These are phyloP conservation scores for Magnolia changhungtana DNA, from an alignment of 164 flowering plant species.

Conservation along the genomic window DNA sequence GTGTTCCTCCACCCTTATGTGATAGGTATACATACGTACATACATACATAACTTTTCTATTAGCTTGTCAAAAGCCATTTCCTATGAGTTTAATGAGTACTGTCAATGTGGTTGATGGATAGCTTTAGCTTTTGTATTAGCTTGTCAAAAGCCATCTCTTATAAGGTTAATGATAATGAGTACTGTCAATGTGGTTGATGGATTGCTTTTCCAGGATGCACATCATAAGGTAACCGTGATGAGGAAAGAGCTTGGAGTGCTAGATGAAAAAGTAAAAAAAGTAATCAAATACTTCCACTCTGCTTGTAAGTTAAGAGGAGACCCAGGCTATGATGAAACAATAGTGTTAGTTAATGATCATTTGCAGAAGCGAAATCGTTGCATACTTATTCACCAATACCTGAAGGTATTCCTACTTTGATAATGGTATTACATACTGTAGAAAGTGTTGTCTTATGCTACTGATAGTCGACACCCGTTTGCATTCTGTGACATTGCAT, in stretches of 20 bases:
- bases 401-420: constrained; percentile 49
- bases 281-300: constrained; percentile 36
- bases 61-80: neutral
- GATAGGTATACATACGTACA: no score
- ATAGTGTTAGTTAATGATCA: constrained; percentile 36
- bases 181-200: neutral
- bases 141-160: neutral
- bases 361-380: constrained; percentile 39
- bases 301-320: constrained; percentile 45
- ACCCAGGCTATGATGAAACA: constrained; percentile 34
- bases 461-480: constrained; percentile 12
- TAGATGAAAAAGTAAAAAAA: constrained; percentile 41
- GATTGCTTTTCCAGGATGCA: constrained; percentile 31
- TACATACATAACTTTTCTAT: neutral
- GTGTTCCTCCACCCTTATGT: no score
- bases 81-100: neutral
- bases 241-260: constrained; percentile 46
- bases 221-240: constrained; percentile 29
- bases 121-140: neutral
- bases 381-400: constrained; percentile 42
- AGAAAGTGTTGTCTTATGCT: neutral
- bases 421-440: neutral
- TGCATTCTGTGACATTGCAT: constrained; percentile 15
- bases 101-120: neutral
- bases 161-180: neutral